Evolutionary conservation across 331 rosid species (phyloP), one percentile per base, ranked within the genome.

Genomic region (Erythrophleum ivorense): DNA sequence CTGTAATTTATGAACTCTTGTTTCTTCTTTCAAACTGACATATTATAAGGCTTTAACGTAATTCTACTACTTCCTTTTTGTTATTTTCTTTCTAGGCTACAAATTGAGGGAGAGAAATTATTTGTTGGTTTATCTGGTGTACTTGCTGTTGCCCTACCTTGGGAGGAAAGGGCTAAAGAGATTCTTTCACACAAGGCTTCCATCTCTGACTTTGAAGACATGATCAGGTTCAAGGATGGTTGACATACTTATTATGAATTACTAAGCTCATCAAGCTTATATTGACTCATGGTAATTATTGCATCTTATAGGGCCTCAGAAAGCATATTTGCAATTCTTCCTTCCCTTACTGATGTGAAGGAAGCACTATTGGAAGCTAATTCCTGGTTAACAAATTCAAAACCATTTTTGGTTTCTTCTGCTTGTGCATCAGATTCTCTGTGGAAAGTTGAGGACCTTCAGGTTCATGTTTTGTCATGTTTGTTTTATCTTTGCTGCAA

Each of bases 101-200:
- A 84, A 76, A 85, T 95, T 78, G 96, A 88, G 73, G 82, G 83
- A 49, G 97, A 95, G 86, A 85, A 86, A 73, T 82, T 84, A 33
- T 95, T 88, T 70, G 79, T 83, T 85, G 85, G 86, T 84, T 80
- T 89, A 78, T 80, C 73, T 58, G 31, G 85, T 81, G 86, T 87
- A 73, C 89, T 90, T 80, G 85, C 55, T 78, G 85, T 82, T 76
- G 94, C 98, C 75, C 73, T 84, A 80, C 75, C 68, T 75, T 93
- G 98, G 97, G 98, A 95, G 89, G 90, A 88, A 85, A 93, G 85
- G 80, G 96, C 96, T 29, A 84, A 83, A 79, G 46, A 80, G 78
- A 87, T 90, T 86, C 96, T 95, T 77, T 87, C 89, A 50, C 79
- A 76, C 29, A 84, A 83, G 84, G 93, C 98, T 72, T 76, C 86